Conservation (phyloP, 148 eudicot species). For the Persicaria tinctoria region DNA sequence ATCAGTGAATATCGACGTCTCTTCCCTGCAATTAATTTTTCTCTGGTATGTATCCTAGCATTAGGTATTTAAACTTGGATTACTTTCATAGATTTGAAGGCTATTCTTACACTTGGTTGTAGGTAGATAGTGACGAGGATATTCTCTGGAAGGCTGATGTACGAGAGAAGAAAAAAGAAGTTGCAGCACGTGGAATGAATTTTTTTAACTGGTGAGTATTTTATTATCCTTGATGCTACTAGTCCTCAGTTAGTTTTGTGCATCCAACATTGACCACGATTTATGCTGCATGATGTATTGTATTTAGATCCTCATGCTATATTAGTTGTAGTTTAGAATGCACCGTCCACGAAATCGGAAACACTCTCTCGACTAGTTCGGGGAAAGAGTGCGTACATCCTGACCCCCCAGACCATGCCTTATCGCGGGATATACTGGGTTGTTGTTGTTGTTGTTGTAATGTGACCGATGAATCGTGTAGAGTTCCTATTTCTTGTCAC, state of each 20-base stretch:
- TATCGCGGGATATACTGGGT: no score
- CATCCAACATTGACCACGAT: background rate
- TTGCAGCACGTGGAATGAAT: slow-evolving; percentile 72
- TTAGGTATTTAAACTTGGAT: background rate
- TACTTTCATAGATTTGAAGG: background rate
- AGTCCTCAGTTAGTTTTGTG: background rate
- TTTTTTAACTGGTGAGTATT: slow-evolving; percentile 68
- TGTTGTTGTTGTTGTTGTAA: no score
- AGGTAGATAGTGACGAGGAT: slow-evolving; percentile 94
- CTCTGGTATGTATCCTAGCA: slow-evolving; percentile 41
- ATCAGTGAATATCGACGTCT: slow-evolving; percentile 62
- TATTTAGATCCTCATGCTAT: background rate
- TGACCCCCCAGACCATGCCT: no score
- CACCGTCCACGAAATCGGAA: background rate
- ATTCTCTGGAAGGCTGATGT: slow-evolving; percentile 65
- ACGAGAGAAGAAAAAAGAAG: slow-evolving; percentile 78
- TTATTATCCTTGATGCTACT: background rate
- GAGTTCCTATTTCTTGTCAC: no score
- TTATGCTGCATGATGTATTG: background rate
- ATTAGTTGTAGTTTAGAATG: background rate
- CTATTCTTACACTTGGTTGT: slow-evolving; percentile 16
- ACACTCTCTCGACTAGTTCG: no score
- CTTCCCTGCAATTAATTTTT: slow-evolving; percentile 90
- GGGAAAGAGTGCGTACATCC: no score
- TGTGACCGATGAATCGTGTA: no score